A percentile compares a stretch with the other conserved stretches of the same genome.
These are phyloP conservation scores for Teunomyces aglyptinius DNA, from an alignment of 805 yeast species.

Conservation along the genomic window DNA sequence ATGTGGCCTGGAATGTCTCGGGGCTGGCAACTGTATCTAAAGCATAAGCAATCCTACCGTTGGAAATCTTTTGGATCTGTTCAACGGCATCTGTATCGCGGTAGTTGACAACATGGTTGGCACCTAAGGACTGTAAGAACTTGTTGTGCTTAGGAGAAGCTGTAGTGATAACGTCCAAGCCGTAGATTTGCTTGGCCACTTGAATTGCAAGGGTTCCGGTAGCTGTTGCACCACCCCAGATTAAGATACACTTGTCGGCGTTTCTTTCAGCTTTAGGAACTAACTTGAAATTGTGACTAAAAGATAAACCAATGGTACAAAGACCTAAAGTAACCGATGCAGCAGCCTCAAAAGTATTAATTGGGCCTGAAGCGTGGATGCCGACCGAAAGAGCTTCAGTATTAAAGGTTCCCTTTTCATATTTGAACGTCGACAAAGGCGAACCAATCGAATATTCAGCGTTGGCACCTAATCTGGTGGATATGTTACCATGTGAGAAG, in stretches of 20 bases:
- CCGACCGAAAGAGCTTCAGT: constrained; percentile 16
- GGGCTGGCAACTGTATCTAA: constrained; percentile 23
- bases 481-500: constrained; percentile 54
- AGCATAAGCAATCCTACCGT: constrained; percentile 21
- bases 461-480: constrained; percentile 53
- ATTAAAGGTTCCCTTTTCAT: constrained; percentile 13
- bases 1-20: constrained; percentile 23
- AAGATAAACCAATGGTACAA: constrained; percentile 46
- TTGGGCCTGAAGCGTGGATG: constrained; percentile 31
- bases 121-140: constrained; percentile 25
- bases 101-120: constrained; percentile 30
- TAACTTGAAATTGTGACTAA: constrained; percentile 31
- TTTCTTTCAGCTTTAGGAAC: constrained; percentile 11
- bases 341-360: constrained; percentile 62
- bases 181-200: constrained; percentile 28
- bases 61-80: constrained; percentile 17
- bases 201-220: constrained; percentile 33
- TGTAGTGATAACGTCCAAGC: constrained; percentile 29
- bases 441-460: constrained; percentile 49
- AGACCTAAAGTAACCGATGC: constrained; percentile 57
- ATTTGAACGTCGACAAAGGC: constrained; percentile 36
- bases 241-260: constrained; percentile 18
- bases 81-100: constrained; percentile 21
- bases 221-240: constrained; percentile 39
- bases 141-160: constrained; percentile 24